A percentile compares a stretch with the other conserved stretches of the same genome.
Conservation (phyloP, 2,329 filamentous ascomycete species). For the Arthrocladium fulminans region DNA sequence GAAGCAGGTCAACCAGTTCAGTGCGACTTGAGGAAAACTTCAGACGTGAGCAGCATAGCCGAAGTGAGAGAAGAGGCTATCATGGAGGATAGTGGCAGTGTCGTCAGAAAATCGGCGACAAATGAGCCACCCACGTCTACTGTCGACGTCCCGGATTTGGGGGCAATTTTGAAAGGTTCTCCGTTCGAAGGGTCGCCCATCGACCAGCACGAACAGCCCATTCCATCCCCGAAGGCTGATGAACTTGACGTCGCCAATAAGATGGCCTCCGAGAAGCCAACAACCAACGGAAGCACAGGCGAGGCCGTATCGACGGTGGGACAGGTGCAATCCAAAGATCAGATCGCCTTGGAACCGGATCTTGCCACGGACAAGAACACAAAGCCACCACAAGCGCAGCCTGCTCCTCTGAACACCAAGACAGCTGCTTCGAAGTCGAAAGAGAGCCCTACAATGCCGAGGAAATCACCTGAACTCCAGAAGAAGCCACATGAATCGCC, state of each 20-base stretch:
- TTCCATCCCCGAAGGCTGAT: background rate
- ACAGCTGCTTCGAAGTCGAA: slow-evolving; percentile 9
- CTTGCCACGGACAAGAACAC: background rate
- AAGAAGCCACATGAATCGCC: slow-evolving; percentile 13
- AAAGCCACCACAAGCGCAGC: background rate
- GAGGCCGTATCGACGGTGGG: background rate
- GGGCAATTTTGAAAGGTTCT: slow-evolving; percentile 27
- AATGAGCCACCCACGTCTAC: background rate
- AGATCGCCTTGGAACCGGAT: background rate
- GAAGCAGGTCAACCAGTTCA: slow-evolving; percentile 29
- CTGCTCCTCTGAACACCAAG: background rate
- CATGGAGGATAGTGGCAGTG: background rate
- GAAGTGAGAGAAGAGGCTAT: slow-evolving; percentile 21
- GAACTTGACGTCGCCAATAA: slow-evolving; percentile 8
- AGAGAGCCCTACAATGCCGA: slow-evolving; percentile 9
- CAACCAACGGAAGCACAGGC: slow-evolving; percentile 7
- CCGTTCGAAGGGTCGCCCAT: slow-evolving; percentile 22
- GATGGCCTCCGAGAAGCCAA: slow-evolving; percentile 15
- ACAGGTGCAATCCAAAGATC: background rate
- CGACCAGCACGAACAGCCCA: slow-evolving; percentile 8
- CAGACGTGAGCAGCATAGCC: slow-evolving; percentile 25
- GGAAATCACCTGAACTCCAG: slow-evolving; percentile 12
- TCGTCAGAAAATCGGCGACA: background rate
- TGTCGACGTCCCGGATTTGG: slow-evolving; percentile 15
- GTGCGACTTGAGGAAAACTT: slow-evolving; percentile 35